Evolutionary conservation across 1,284 basidiomycete genomes (phyloP).

Genomic region (Naganishia liquefaciens): DNA sequence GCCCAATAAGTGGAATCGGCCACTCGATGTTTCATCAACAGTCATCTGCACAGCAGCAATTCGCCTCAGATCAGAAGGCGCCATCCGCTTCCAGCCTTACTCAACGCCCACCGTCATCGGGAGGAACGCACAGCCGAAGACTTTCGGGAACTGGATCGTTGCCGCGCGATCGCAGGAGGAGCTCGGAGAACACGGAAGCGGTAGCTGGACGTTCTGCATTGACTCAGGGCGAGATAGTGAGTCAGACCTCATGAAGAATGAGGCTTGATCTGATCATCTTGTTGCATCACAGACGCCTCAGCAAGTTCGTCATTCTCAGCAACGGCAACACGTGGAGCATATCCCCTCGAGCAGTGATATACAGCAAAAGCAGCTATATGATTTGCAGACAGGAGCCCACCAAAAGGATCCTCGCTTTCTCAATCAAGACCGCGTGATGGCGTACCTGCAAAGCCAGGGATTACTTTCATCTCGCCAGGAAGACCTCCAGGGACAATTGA

Average conservation of each 20-base stretch:
- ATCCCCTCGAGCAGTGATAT: background rate
- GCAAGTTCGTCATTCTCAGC: background rate
- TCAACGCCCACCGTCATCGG: slow-evolving; percentile 2
- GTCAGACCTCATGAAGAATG: background rate
- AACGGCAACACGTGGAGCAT: background rate
- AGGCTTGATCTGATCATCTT: no score
- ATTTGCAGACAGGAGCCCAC: background rate
- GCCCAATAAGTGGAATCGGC: slow-evolving; percentile 2
- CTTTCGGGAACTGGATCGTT: slow-evolving; percentile 7
- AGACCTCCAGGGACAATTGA: no score
- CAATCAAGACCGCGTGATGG: slow-evolving; percentile 25
- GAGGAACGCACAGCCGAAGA: slow-evolving; percentile 12
- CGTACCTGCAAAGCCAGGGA: slow-evolving; percentile 15
- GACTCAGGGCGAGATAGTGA: background rate
- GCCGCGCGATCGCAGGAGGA: slow-evolving; percentile 20
- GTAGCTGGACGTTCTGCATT: background rate
- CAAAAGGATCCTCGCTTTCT: slow-evolving; percentile 10
- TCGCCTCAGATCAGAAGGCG: background rate
- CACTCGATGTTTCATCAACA: background rate
- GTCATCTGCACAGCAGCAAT: slow-evolving; percentile 1
- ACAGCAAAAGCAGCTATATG: slow-evolving; percentile 15
- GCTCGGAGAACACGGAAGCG: slow-evolving; percentile 8
- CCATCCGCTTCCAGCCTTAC: background rate
- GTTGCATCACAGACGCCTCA: background rate
- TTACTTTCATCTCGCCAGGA: background rate